Evolutionary conservation across 805 yeast genomes (phyloP), one percentile per base, ranked within the genome.

Genomic region (Saturnispora quitensis): DNA sequence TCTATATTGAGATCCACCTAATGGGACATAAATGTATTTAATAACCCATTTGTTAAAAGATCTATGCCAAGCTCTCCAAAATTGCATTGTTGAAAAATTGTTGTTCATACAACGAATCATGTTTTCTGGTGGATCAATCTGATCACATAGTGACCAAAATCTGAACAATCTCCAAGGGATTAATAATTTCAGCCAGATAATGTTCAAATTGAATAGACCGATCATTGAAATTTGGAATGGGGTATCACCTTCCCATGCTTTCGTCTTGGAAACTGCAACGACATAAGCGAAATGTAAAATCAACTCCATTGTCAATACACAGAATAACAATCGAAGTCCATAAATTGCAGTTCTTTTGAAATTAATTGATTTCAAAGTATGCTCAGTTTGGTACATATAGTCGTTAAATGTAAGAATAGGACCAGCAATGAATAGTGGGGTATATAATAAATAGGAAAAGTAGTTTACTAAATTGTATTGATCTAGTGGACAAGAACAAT

Each of bases 61-160:
- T 62, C 98, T 78, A 68, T 93, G 99, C 99, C 99, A 93, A 3
- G 96, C 95, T 63, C 98, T 77, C 99, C 99, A 93, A 66, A 93
- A 93, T n/a, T 93, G 89, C 55, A 88, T 67, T 0, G 97, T 93
- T 34, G 95, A 85, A 66, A 83, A 93, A 68, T 93, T 93, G 68
- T 93, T 89, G 65, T 89, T 86, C 81, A 93, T 88, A 64, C 98
- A 90, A 53, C 99, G 74, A 52, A 93, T 82, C 98, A 93, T 93
- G 62, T 93, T 93, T 64, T 93, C 99, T 2, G 99, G 98, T 0
- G 98, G 87, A 62, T 93, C 98, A 49, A 91, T 88, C 0, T 86
- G 87, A 66, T 93, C 99, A n/a, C 87, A 58, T 52, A 93, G 69
- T 7, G 93, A 77, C 99, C 99, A 93, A 58, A 91, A 73, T 56